Evolutionary conservation across 371 early-diverging fungal species (phyloP).

Genomic region (Mortierella sp.): DNA sequence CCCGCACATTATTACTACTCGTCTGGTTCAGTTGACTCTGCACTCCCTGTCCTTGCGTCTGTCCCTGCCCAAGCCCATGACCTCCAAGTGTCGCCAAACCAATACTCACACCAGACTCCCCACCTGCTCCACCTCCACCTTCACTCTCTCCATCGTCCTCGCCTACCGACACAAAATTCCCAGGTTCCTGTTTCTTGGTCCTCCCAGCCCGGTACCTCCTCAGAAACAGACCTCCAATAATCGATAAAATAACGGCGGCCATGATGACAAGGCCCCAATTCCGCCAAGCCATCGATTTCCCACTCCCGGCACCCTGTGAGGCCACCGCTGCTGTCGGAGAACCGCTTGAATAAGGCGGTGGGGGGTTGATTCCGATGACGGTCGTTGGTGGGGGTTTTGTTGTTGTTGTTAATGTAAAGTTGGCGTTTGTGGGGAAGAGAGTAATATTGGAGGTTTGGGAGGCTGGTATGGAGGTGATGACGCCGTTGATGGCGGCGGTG

Average conservation of each 20-base stretch:
- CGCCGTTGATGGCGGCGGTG: constrained; percentile 33
- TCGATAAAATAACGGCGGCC: constrained; percentile 24
- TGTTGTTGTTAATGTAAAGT: constrained; percentile 23
- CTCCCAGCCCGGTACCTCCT: constrained; percentile 36
- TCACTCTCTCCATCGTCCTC: constrained; percentile 44
- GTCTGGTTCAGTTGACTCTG: constrained; percentile 30
- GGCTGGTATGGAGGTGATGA: constrained; percentile 35
- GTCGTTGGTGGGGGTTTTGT: constrained; percentile 49
- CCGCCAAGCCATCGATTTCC: constrained; percentile 21
- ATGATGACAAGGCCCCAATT: constrained; percentile 35
- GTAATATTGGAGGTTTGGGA: constrained; percentile 39
- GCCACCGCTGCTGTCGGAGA: constrained; percentile 12
- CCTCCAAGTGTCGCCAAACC: constrained; percentile 29
- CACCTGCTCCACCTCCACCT: constrained; percentile 6
- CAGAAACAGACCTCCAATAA: constrained; percentile 25
- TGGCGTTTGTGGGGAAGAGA: constrained; percentile 22
- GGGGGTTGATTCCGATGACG: constrained; percentile 33
- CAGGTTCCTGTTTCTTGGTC: constrained; percentile 52
- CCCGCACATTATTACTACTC: constrained; percentile 32
- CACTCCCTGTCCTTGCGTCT: not conserved
- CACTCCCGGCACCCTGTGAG: constrained; percentile 13
- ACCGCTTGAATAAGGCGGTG: constrained; percentile 30
- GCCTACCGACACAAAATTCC: constrained; percentile 40
- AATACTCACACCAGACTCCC: constrained; percentile 14
- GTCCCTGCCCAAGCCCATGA: constrained; percentile 13